Evolutionary conservation across 192 early-diverging fungal species (phyloP).

Genomic region (Linnemannia hyalina): DNA sequence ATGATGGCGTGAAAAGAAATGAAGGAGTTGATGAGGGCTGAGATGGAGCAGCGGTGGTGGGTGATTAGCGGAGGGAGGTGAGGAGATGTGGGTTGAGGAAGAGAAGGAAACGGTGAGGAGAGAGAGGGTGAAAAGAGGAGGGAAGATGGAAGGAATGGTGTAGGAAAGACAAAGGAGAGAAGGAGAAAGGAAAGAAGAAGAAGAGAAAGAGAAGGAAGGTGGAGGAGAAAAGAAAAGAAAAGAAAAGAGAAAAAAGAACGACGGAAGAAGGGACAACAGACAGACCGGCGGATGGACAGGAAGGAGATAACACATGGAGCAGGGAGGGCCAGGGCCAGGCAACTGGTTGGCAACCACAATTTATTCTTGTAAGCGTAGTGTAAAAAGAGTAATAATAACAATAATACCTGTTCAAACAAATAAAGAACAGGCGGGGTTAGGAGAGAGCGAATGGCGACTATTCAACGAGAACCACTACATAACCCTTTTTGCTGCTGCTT

Average conservation of each 20-base stretch:
- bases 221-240: not conserved
- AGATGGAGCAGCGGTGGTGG: conserved; percentile 8
- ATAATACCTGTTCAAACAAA: not conserved
- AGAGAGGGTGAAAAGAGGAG: not conserved
- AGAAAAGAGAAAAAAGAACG: not conserved
- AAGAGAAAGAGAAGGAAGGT: not conserved
- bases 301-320: not conserved
- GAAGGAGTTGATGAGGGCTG: not conserved
- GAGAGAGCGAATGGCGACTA: too few species aligned
- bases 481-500: too few species aligned
- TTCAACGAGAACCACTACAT: too few species aligned
- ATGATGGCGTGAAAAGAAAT: not conserved
- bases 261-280: not conserved
- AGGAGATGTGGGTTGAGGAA: not conserved
- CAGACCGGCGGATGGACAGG: not conserved
- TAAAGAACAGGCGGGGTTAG: not conserved
- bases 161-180: not conserved
- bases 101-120: not conserved
- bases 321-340: not conserved
- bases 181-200: not conserved
- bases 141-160: conserved; percentile 2
- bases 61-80: not conserved
- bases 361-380: not conserved
- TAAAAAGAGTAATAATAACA: not conserved
- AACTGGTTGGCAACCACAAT: not conserved